Percentiles rank a stretch among this genome's conserved stretches.
These are phyloP conservation scores for Diaporthe vaccinii DNA, from an alignment of 2,329 filamentous ascomycete species.

Conservation along the genomic window DNA sequence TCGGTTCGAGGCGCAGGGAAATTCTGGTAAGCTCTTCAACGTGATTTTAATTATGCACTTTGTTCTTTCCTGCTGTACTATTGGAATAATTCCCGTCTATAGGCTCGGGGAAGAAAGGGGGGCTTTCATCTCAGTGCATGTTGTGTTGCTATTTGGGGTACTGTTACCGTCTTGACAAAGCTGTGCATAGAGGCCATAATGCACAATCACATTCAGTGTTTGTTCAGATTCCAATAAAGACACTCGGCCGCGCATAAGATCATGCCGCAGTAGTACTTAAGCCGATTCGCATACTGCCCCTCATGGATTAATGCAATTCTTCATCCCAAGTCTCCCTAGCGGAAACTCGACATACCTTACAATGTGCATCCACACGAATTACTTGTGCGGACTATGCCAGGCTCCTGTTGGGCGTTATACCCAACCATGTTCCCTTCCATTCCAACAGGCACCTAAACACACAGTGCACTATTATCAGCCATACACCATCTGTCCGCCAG, in stretches of 20 bases:
- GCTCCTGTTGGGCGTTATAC: not conserved
- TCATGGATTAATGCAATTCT: not conserved
- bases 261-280: not conserved
- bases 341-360: not conserved
- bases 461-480: not conserved
- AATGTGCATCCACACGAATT: not conserved
- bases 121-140: not conserved
- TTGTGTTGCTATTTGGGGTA: not conserved
- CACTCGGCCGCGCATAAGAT: not conserved
- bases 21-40: not conserved
- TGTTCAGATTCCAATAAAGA: not conserved
- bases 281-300: not conserved
- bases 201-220: not conserved
- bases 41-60: not conserved
- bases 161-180: not conserved
- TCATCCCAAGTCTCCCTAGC: constrained; percentile 7
- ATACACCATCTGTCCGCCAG: not conserved
- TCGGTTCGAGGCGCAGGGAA: too few species aligned
- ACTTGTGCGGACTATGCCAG: not conserved
- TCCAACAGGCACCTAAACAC: not conserved
- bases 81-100: not conserved
- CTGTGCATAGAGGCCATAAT: not conserved
- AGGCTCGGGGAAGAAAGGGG: not conserved
- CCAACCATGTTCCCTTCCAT: not conserved
- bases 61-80: not conserved